Conservation (phyloP, 2,329 filamentous ascomycete genomes). For the Coniella lustricola region DNA sequence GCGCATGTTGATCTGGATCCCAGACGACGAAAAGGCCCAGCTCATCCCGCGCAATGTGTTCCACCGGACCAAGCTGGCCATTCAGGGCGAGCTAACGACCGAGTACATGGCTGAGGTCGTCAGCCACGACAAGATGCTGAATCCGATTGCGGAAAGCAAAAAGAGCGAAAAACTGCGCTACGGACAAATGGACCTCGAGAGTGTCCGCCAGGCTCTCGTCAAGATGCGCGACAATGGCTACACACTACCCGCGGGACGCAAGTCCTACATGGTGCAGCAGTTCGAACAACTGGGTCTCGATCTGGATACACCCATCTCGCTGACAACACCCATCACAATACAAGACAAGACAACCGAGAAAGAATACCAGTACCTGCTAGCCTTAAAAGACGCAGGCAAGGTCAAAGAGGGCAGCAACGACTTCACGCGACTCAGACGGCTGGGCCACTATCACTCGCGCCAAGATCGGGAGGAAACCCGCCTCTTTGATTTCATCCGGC, state of each 20-base stretch:
- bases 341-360: constrained; percentile 22
- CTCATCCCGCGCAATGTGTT: constrained; percentile 55
- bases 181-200: constrained; percentile 39
- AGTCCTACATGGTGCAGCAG: constrained; percentile 26
- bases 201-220: constrained; percentile 30
- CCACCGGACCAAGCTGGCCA: constrained; percentile 46
- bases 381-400: constrained; percentile 23
- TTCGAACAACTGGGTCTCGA: constrained; percentile 20
- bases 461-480: constrained; percentile 15
- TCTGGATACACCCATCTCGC: constrained; percentile 11
- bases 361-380: constrained; percentile 35
- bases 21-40: constrained; percentile 49
- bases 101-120: constrained; percentile 55
- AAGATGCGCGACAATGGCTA: constrained; percentile 41
- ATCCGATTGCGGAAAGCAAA: constrained; percentile 10
- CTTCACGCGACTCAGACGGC: constrained; percentile 8
- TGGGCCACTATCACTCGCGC: constrained; percentile 14
- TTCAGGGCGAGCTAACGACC: constrained; percentile 55
- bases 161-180: constrained; percentile 32
- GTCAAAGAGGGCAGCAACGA: constrained; percentile 4
- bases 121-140: constrained; percentile 26
- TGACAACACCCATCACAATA: constrained; percentile 20
- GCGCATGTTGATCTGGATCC: constrained; percentile 69
- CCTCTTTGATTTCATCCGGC: constrained; percentile 25
- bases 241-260: constrained; percentile 37